These are phyloP conservation scores for Dendryphion nanum DNA, from an alignment of 2,329 filamentous ascomycete species.

Conservation along the genomic window DNA sequence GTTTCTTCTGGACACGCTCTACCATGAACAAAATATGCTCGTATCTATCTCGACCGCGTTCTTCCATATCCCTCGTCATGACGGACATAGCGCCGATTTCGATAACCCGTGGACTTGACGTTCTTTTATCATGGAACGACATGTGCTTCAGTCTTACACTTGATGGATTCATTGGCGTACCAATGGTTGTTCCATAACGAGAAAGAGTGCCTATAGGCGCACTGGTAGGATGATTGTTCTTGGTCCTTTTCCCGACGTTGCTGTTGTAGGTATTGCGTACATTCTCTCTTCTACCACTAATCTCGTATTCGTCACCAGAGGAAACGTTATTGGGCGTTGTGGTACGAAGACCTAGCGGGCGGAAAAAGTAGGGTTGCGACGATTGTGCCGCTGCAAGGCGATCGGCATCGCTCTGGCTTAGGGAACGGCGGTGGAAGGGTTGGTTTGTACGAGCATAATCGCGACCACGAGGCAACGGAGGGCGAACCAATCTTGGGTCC, in stretches of 20 bases:
- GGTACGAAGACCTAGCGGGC: constrained; percentile 11
- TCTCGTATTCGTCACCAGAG: too few relatives aligned
- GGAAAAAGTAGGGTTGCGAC: constrained; percentile 21
- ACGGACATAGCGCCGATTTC: constrained; percentile 32
- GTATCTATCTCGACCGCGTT: too few relatives aligned
- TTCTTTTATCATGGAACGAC: constrained; percentile 13
- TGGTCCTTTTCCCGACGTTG: neutral
- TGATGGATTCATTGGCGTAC: too few relatives aligned
- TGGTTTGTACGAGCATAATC: constrained; percentile 4
- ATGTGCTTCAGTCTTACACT: constrained; percentile 20
- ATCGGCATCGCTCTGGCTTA: constrained; percentile 23
- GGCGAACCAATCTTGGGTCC: too few relatives aligned
- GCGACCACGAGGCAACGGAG: neutral
- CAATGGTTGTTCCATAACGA: neutral
- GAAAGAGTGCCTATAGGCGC: neutral
- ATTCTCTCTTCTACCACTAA: neutral
- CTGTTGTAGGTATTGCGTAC: neutral
- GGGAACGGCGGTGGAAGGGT: constrained; percentile 24
- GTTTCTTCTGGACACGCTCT: constrained; percentile 2
- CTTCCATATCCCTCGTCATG: neutral
- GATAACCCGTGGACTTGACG: constrained; percentile 22
- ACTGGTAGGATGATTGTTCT: neutral
- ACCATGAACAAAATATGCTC: constrained; percentile 16
- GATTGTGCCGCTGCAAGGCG: constrained; percentile 7
- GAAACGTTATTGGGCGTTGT: neutral